Evolutionary conservation across 495 filamentous ascomycete genomes (phyloP).

Genomic region (Talaromyces adpressus): DNA sequence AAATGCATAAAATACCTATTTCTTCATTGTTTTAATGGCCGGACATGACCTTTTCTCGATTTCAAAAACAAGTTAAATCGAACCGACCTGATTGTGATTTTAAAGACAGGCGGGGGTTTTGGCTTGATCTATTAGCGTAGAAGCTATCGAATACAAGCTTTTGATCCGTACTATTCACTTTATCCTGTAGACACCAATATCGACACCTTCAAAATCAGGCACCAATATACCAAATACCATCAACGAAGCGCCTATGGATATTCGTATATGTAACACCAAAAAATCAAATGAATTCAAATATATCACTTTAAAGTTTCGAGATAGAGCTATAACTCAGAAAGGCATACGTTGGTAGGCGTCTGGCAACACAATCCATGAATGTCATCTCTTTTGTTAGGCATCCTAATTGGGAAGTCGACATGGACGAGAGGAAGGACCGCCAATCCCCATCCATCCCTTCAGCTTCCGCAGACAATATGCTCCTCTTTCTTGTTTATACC

Average conservation of each 20-base stretch:
- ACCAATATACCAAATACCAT: neutral
- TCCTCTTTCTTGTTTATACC: neutral
- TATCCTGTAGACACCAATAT: no score
- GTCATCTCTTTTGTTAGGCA: neutral
- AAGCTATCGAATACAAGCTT: neutral
- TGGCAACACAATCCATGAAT: no score
- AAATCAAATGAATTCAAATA: neutral
- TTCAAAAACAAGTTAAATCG: neutral
- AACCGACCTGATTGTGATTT: neutral
- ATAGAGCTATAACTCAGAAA: neutral
- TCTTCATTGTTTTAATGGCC: slow-evolving; percentile 11
- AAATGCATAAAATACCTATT: slow-evolving; percentile 27
- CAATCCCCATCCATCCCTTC: neutral
- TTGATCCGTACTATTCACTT: neutral
- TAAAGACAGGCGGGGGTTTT: neutral
- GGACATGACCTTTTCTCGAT: slow-evolving; percentile 5
- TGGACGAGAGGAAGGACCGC: neutral
- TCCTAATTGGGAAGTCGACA: neutral
- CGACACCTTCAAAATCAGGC: neutral
- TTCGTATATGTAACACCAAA: neutral
- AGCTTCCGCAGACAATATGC: neutral
- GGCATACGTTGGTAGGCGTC: neutral
- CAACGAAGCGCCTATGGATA: neutral
- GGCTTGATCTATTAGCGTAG: neutral
- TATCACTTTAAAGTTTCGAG: neutral